phyloP scores from a whole-genome alignment of 305 asterid genomes.

The Fraxinus greggii region DNA sequence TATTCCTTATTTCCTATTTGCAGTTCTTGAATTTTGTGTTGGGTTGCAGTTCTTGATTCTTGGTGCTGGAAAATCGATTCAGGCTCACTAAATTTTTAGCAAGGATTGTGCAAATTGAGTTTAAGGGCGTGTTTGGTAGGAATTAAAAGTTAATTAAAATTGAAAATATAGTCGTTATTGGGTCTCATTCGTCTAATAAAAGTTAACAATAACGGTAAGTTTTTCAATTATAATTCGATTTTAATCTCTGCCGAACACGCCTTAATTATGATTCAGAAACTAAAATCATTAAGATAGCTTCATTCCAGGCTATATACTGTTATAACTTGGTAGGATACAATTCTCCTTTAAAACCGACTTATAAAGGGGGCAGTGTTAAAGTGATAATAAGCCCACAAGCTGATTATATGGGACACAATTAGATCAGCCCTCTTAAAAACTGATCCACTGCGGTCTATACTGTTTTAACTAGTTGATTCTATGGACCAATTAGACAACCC shows the following conservation, averaged over 20 bases:
- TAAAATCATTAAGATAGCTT: background rate
- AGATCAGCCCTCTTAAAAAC: background rate
- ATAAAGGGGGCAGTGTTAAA: background rate
- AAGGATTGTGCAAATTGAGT: background rate
- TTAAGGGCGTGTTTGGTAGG: too few relatives aligned
- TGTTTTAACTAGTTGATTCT: background rate
- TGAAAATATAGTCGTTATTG: too few relatives aligned
- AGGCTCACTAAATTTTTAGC: background rate
- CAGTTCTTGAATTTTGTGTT: background rate
- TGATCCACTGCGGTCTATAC: background rate
- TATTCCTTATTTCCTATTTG: background rate
- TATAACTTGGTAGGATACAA: background rate
- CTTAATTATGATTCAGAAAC: background rate
- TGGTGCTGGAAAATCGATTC: slow-evolving; percentile 6
- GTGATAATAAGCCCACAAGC: background rate
- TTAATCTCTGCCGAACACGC: too few relatives aligned
- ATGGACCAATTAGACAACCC: background rate
- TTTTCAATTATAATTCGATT: too few relatives aligned
- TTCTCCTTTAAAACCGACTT: background rate
- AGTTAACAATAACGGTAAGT: too few relatives aligned
- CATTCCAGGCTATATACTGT: background rate
- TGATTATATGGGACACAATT: background rate
- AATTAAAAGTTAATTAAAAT: too few relatives aligned
- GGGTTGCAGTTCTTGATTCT: slow-evolving; percentile 3
- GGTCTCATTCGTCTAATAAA: too few relatives aligned